Base-by-base conservation (phyloP, 75 land plant genomes). In the Sequoia sempervirens region DNA sequence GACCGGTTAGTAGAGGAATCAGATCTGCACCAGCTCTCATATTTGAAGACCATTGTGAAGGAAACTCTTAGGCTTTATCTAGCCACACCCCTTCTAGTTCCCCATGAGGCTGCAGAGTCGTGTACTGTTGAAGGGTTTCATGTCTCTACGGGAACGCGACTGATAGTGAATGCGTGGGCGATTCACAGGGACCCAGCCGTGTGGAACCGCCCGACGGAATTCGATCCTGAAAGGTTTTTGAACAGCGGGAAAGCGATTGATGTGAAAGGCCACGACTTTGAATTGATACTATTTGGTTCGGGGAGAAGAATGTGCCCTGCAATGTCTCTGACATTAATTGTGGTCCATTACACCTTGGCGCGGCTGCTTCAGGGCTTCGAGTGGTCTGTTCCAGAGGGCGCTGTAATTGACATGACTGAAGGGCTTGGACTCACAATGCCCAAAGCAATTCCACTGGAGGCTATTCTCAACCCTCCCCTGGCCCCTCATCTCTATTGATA, bases 381-480 rank as follows among this genome's bases (percentile, higher is more conserved):
- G 47, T 90, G 89, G 92, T 47, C 80, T 46, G 78, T 83, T 36
- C 40, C 83, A 17, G 84, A 75, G 20, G 80, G 83, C 7, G 82
- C 84, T 46, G 2, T 82, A 74, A 82, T 94, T 52, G 93, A 92
- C 84, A 82, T 91, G 91, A 82, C 34, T 3, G 96, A 94, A 84
- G 85, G 84, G 3, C 20, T 37, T 1, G 93, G 93, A 17, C 83
- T 91, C 23, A 88, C 90, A 2, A 36, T 86, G 82, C 86, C 93
- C 0, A 92, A 80, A 58, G 90, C 88, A 20, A 37, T 83, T 74
- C 90, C 93, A 3, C 66, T 92, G 53, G 28, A 81, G 23, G 90
- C 88, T 15, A 50, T 80, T 82, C 87, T 86, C 50, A 73, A 81
- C 36, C 93, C 91, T 47, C 88, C 89, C 30, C 72, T 72, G 10